phyloP scores from a whole-genome alignment of 177 flowering plant genomes.

The Telopea speciosissima region DNA sequence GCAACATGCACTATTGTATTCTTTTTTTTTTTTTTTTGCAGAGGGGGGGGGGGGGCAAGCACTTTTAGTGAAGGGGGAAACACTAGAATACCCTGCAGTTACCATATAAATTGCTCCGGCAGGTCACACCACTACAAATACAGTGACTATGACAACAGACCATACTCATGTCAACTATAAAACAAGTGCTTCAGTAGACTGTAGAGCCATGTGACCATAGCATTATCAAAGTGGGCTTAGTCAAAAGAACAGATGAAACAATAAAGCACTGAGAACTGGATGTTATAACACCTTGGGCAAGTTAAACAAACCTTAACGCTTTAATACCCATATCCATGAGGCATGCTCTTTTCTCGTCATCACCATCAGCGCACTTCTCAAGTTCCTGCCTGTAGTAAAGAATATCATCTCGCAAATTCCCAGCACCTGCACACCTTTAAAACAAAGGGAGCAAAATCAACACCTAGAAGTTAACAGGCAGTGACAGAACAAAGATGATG shows the following conservation, averaged over 20 bases:
- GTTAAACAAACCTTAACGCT: constrained; percentile 65
- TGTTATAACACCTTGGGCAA: neutral
- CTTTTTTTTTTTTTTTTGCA: no score
- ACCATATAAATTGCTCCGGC: neutral
- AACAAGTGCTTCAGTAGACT: neutral
- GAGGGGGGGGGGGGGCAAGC: neutral
- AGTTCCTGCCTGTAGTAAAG: constrained; percentile 56
- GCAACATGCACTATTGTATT: neutral
- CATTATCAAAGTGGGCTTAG: neutral
- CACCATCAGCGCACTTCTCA: constrained; percentile 35
- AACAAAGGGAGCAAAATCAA: constrained; percentile 4
- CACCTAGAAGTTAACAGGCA: neutral
- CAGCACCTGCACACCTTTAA: constrained; percentile 90
- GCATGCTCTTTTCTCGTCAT: constrained; percentile 58
- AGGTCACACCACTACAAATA: neutral
- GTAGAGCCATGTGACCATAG: neutral
- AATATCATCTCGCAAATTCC: constrained; percentile 78
- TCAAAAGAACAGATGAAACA: neutral
- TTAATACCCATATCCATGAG: constrained; percentile 82
- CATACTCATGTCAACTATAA: neutral
- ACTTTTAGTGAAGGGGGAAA: neutral
- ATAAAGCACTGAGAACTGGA: neutral
- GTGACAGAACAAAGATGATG: neutral
- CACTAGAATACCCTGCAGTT: neutral
- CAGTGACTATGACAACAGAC: neutral